Conservation (phyloP, 176 grass and related monocot genomes). For the Oropetium thomaeum region DNA sequence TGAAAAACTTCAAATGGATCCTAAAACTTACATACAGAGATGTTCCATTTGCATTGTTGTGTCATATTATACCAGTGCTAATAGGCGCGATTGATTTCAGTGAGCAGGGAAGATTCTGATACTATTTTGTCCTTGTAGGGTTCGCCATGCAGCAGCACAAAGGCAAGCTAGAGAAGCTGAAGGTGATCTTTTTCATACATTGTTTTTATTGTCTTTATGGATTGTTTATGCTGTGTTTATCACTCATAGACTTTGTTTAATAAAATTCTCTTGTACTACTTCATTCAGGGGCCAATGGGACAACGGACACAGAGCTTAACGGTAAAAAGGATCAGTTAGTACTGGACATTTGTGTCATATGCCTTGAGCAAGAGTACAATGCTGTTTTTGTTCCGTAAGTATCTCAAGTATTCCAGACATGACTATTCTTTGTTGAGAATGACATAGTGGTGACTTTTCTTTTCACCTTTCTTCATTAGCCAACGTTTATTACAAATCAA, state of each 20-base stretch:
- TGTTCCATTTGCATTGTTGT: neutral
- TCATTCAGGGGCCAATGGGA: conserved; percentile 50
- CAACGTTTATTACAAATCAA: neutral
- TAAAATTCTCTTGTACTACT: conserved; percentile 29
- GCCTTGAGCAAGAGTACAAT: conserved; percentile 99
- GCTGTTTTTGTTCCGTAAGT: conserved; percentile 99
- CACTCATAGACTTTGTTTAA: conserved; percentile 7
- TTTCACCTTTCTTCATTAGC: neutral
- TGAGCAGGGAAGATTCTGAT: conserved; percentile 16
- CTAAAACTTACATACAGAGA: conserved; percentile 2
- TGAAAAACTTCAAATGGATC: neutral
- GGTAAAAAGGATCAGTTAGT: conserved; percentile 64
- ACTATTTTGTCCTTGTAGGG: conserved; percentile 48
- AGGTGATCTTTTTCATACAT: conserved; percentile 57
- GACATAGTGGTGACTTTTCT: neutral
- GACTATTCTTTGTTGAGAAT: conserved; percentile 17
- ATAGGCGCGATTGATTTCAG: neutral
- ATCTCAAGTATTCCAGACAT: conserved; percentile 13
- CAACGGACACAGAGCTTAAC: conserved; percentile 45
- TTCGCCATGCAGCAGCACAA: conserved; percentile 80
- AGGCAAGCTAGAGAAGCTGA: conserved; percentile 79
- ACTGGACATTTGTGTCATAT: conserved; percentile 96
- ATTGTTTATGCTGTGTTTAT: conserved; percentile 24
- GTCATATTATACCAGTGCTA: neutral
- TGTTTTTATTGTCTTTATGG: conserved; percentile 24